phyloP scores from a whole-genome alignment of 495 filamentous ascomycete genomes.

The Daldinia vernicosa region DNA sequence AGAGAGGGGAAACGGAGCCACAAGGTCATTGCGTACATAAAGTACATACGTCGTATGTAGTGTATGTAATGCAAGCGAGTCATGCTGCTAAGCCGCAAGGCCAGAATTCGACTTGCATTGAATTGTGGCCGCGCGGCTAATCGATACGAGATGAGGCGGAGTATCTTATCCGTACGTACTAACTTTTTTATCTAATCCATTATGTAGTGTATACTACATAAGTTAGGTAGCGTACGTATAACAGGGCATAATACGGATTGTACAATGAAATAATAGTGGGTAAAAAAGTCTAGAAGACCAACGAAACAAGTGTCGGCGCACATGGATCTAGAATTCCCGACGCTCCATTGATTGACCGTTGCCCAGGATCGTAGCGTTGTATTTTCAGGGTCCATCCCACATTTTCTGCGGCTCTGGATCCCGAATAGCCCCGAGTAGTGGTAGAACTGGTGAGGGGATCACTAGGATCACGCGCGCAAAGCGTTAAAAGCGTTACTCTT shows the following conservation, averaged over 20 bases:
- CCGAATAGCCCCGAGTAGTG: slow-evolving; percentile 34
- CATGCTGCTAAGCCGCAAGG: slow-evolving; percentile 36
- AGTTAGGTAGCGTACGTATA: background rate
- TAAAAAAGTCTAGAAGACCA: slow-evolving; percentile 24
- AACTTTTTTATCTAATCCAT: slow-evolving; percentile 1
- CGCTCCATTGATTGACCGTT: slow-evolving; percentile 20
- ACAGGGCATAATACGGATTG: background rate
- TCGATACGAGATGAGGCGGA: slow-evolving; percentile 8
- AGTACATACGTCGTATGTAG: background rate
- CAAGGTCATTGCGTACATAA: slow-evolving; percentile 7
- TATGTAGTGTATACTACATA: background rate
- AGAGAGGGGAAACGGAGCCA: background rate
- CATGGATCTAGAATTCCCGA: slow-evolving; percentile 39
- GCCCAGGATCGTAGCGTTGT: slow-evolving; percentile 26
- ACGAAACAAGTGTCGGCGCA: slow-evolving; percentile 15
- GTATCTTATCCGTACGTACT: too few species aligned
- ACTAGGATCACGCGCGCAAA: slow-evolving; percentile 27
- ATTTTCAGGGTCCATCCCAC: slow-evolving; percentile 45
- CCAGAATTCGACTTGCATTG: slow-evolving; percentile 22
- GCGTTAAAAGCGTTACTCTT: slow-evolving; percentile 13
- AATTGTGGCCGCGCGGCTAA: slow-evolving; percentile 13
- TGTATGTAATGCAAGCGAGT: background rate
- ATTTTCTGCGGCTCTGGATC: slow-evolving; percentile 40
- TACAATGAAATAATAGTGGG: background rate
- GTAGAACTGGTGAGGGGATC: slow-evolving; percentile 24